Conservation (phyloP, 345 rosid species). For the Euphorbia lathyris region DNA sequence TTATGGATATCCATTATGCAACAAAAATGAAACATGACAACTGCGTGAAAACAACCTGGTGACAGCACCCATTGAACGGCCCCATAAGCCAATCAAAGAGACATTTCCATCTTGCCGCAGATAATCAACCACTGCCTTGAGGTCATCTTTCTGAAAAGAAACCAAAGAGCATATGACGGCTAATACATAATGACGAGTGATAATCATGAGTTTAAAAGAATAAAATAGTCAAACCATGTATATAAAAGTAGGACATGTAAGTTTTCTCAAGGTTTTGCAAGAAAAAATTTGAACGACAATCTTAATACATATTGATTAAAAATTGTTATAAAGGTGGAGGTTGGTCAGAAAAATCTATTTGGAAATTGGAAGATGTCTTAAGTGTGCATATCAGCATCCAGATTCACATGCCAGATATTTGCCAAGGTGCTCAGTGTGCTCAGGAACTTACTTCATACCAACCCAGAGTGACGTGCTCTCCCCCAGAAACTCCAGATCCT, state of each 20-base stretch:
- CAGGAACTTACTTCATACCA: slow-evolving; percentile 70
- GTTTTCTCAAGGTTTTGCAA: not conserved
- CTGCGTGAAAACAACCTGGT: slow-evolving; percentile 54
- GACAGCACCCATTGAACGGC: slow-evolving; percentile 96
- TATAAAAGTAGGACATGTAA: not conserved
- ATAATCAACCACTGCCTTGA: slow-evolving; percentile 75
- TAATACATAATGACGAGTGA: slow-evolving; percentile 5
- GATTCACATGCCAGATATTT: not conserved
- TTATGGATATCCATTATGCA: not conserved
- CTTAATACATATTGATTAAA: not conserved
- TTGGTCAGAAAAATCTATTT: not conserved
- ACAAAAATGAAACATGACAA: not conserved
- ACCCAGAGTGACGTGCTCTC: slow-evolving; percentile 84
- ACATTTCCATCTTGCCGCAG: slow-evolving; percentile 83
- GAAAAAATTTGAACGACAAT: not conserved
- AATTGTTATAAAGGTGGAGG: not conserved
- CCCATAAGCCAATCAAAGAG: slow-evolving; percentile 93
- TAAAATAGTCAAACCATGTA: not conserved
- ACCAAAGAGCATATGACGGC: slow-evolving; percentile 21
- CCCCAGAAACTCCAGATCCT: slow-evolving; percentile 87
- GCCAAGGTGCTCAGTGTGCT: slow-evolving; percentile 16
- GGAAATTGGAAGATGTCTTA: not conserved
- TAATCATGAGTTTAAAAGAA: slow-evolving; percentile 2
- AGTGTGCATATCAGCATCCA: not conserved
- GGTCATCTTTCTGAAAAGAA: slow-evolving; percentile 75